phyloP scores from a whole-genome alignment of 805 yeast species.

The Candida maris region DNA sequence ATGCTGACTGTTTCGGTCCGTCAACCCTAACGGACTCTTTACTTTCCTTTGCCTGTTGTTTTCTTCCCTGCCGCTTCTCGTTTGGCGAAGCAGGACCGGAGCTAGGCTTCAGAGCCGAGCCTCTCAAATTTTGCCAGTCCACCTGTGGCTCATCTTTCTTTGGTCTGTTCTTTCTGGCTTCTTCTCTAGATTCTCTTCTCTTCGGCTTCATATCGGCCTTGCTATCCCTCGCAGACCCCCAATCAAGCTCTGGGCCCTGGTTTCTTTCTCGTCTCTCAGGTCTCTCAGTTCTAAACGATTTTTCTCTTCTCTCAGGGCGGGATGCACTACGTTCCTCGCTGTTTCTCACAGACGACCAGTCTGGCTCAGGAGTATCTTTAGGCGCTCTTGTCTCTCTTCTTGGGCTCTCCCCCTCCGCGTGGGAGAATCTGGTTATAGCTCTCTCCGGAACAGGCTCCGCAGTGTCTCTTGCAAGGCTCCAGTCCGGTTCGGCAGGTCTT shows the following conservation, averaged over 20 bases:
- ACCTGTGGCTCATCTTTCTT: conserved; percentile 15
- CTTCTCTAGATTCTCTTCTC: conserved; percentile 11
- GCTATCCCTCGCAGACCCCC: conserved; percentile 41
- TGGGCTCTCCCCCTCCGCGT: conserved; percentile 20
- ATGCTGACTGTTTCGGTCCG: conserved; percentile 41
- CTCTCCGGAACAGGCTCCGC: conserved; percentile 16
- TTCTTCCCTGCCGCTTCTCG: conserved; percentile 3
- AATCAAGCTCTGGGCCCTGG: conserved; percentile 39
- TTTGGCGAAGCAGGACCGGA: conserved; percentile 3
- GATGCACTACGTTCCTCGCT: conserved; percentile 20
- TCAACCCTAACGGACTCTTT: conserved; percentile 29
- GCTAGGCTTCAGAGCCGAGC: conserved; percentile 21
- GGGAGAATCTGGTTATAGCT: conserved; percentile 20
- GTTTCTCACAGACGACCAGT: conserved; percentile 49
- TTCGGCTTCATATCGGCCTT: conserved; percentile 21
- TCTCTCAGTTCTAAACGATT: conserved; percentile 30
- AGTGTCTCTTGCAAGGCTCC: conserved; percentile 43
- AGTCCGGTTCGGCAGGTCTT: conserved; percentile 44
- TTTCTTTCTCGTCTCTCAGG: conserved; percentile 23
- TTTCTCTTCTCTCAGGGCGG: conserved; percentile 13
- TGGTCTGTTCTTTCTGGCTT: conserved; percentile 8
- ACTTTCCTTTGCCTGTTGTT: conserved; percentile 13
- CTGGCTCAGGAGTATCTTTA: conserved; percentile 55
- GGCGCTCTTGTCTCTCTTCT: conserved; percentile 31
- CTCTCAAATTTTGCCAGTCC: conserved; percentile 24